phyloP scores from a whole-genome alignment of 2,329 filamentous ascomycete species.

The Pestalotiopsis sp. region DNA sequence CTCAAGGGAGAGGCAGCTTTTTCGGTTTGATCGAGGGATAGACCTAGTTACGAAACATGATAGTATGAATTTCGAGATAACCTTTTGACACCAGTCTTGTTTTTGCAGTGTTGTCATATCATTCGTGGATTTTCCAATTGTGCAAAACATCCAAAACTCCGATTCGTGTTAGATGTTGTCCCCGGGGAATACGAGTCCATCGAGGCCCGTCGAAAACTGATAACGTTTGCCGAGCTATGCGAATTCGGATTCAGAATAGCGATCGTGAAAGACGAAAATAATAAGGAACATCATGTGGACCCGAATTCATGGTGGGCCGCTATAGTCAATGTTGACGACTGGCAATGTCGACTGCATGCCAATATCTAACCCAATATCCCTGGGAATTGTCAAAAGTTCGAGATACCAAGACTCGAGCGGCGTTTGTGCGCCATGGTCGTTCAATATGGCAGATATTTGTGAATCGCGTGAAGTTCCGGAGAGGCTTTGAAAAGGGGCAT shows the following conservation, averaged over 20 bases:
- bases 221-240: not conserved
- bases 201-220: not conserved
- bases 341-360: too few species aligned
- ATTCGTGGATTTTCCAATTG: too few species aligned
- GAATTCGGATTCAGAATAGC: not conserved
- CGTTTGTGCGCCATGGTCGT: not conserved
- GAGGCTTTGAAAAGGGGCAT: not conserved
- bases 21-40: not conserved
- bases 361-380: too few species aligned
- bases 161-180: not conserved
- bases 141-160: not conserved
- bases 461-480: too few species aligned
- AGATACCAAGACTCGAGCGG: too few species aligned
- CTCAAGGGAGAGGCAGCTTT: slow-evolving; percentile 29
- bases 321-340: too few species aligned
- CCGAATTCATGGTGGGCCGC: not conserved
- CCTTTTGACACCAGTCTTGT: not conserved
- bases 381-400: too few species aligned
- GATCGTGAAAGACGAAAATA: not conserved
- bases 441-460: not conserved
- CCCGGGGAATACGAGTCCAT: not conserved
- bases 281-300: not conserved
- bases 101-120: not conserved
- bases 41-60: not conserved
- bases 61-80: not conserved